Evolutionary conservation across 805 yeast species (phyloP), one percentile per base, ranked within the genome.

Genomic region (Candida rishiriensis): DNA sequence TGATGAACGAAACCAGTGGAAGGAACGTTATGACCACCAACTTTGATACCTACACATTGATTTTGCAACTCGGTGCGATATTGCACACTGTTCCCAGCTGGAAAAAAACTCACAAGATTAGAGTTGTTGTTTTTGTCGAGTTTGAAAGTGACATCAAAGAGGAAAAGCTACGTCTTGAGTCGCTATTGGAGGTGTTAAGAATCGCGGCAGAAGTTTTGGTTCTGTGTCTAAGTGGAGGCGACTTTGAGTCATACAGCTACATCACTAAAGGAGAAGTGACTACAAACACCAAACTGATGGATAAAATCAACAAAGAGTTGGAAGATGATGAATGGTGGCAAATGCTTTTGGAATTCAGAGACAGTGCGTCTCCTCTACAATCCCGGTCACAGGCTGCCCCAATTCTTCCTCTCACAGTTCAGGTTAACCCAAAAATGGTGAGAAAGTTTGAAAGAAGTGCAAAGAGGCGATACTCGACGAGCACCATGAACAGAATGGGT

Each of bases 11-110:
- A 18, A 74, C 78, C 41, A 90, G 90, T 4, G 73, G 70, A 28
- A 77, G 77, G 43, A 78, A 84, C 14, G 81, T 85, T 1, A 59
- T 84, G 47, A 85, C 96, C 0, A 89, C 96, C 3, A 93, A 93
- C 58, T 89, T 93, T 60, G 99, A 93, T 63, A 93, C 99, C 0
- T 93, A 90, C 58, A 91, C 98, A 0, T 73, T 93, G 57, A 93
- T 93, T 51, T 68, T 95, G 46, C 99, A 93, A 59, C 70, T 93
- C 44, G 99, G 98, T 3, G 95, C 96, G 1, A 91, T 93, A 52
- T 68, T 93, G 46, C 80, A 86, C 10, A 90, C 99, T 0, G 99
- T 93, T 3, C 95, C 95, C 1, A 85, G 83, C 36, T 93, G 99
- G 99, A 81, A 86, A 51, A 72, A 72, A 39, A 81, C 85, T 0